A percentile compares a stretch with the other conserved stretches of the same genome.
phyloP scores from a whole-genome alignment of 2,329 filamentous ascomycete species.

The Exophiala aquamarina region DNA sequence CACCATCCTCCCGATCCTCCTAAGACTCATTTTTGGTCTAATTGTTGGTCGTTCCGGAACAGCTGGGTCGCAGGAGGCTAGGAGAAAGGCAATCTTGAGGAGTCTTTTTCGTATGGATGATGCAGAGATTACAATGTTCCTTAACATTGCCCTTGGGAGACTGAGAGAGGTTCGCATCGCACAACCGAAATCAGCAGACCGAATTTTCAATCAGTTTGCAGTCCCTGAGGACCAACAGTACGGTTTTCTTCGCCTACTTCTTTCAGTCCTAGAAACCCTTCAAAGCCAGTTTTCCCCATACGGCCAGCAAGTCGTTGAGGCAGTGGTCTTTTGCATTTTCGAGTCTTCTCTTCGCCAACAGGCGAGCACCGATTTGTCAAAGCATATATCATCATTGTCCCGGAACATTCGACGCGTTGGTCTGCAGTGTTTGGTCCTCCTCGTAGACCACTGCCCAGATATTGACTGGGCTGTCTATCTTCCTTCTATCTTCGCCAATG shows the following conservation, averaged over 20 bases:
- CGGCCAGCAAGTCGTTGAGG: conserved; percentile 67
- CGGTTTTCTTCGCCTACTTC: conserved; percentile 80
- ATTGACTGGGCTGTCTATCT: conserved; percentile 74
- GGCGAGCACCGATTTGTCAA: conserved; percentile 33
- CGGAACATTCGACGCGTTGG: conserved; percentile 57
- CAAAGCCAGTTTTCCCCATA: conserved; percentile 71
- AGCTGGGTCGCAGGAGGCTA: conserved; percentile 76
- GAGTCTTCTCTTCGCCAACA: conserved; percentile 52
- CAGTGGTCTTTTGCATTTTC: conserved; percentile 78
- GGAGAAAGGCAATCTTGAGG: conserved; percentile 70
- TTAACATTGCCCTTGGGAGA: conserved; percentile 76
- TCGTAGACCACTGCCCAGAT: conserved; percentile 71
- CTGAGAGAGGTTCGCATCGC: conserved; percentile 63
- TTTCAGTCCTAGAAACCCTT: conserved; percentile 75
- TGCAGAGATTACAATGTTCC: conserved; percentile 74
- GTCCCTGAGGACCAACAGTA: conserved; percentile 76
- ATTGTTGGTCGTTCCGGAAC: conserved; percentile 79
- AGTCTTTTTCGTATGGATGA: conserved; percentile 75
- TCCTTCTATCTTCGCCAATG: conserved; percentile 67
- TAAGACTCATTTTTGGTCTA: conserved; percentile 85
- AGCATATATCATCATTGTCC: conserved; percentile 32
- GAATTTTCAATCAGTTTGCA: conserved; percentile 58
- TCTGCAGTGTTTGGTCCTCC: conserved; percentile 76
- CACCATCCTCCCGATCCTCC: conserved; percentile 78
- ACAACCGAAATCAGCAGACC: conserved; percentile 49